Evolutionary conservation across 768 basidiomycete genomes (phyloP), one percentile per base, ranked within the genome.

Genomic region (Gloeostereum incarnatum): DNA sequence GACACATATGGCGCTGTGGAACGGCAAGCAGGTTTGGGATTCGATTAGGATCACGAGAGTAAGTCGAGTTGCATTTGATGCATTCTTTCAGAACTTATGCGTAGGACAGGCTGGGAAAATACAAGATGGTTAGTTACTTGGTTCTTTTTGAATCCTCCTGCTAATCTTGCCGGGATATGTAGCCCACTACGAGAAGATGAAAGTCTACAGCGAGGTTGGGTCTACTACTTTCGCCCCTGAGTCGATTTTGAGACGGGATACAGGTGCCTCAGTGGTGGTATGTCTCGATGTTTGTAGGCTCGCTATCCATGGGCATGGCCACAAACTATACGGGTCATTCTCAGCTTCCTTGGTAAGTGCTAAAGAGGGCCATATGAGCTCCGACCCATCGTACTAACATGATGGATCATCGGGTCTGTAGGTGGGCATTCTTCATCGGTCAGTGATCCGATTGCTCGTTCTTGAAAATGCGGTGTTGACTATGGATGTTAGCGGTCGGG

Each of bases 221-320:
- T 38, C 36, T 16, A 35, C 19, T 11, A 31, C 41, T 8, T 23
- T 43, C 39, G 31, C 30, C 11, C 23, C 40, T 21, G n/a, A 14
- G 14, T 14, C 26, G 14, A 29, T 29, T 8, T 29, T 29, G 8
- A 29, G 26, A 14, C 14, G 26, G 8, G 14, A 40, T 45, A 17
- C 62, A 68, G 39, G 65, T 64, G 0, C 67, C 66, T 4, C 57
- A 59, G 32, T 67, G 59, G 60, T 68, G 67, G 66, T 71, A 69
- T 38, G 17, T 17, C 5, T 26, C 22, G 22, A 25, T 44, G 25
- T 36, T 44, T 22, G 33, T 44, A 5, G 31, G 22, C 9, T 39
- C 38, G 4, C 19, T 44, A 17, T 26, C 39, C 7, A 44, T 44
- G 1, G 31, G 30, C 6, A 34, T 44, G 16, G 38, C 39, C 3